phyloP scores from a whole-genome alignment of 2,329 filamentous ascomycete genomes.

The Lasiodiplodia gonubiensis region DNA sequence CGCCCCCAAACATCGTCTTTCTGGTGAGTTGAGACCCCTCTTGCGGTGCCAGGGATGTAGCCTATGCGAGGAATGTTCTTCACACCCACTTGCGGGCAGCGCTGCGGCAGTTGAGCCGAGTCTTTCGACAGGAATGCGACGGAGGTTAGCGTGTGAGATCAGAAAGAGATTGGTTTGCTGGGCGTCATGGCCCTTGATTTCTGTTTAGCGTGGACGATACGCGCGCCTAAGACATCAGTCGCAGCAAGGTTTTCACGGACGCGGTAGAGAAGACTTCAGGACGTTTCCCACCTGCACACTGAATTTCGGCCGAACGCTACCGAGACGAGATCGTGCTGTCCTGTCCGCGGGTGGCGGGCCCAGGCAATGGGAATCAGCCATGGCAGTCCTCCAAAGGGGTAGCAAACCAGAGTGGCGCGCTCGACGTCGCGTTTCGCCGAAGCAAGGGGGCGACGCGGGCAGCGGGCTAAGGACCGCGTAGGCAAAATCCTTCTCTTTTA shows the following conservation, averaged over 20 bases:
- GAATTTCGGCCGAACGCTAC: slow-evolving; percentile 26
- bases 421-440: slow-evolving; percentile 30
- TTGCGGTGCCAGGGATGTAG: slow-evolving; percentile 43
- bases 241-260: slow-evolving; percentile 30
- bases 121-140: slow-evolving; percentile 30
- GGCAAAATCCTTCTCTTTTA: slow-evolving; percentile 24
- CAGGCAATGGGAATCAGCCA: slow-evolving; percentile 23
- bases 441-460: slow-evolving; percentile 26
- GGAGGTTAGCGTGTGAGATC: slow-evolving; percentile 28
- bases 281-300: slow-evolving; percentile 23
- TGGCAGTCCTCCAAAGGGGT: slow-evolving; percentile 23
- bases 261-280: slow-evolving; percentile 22
- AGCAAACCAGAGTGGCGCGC: slow-evolving; percentile 29
- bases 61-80: slow-evolving; percentile 30
- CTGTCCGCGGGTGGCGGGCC: slow-evolving; percentile 15
- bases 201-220: slow-evolving; percentile 26
- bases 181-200: slow-evolving; percentile 29
- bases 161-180: slow-evolving; percentile 30
- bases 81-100: slow-evolving; percentile 26
- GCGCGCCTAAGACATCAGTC: slow-evolving; percentile 30
- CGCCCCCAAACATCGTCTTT: slow-evolving; percentile 38
- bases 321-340: slow-evolving; percentile 28
- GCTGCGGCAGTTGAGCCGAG: slow-evolving; percentile 27
- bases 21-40: slow-evolving; percentile 37
- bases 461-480: slow-evolving; percentile 24